Conservation (phyloP, 1,284 basidiomycete species). For the Pterulicium gracile region DNA sequence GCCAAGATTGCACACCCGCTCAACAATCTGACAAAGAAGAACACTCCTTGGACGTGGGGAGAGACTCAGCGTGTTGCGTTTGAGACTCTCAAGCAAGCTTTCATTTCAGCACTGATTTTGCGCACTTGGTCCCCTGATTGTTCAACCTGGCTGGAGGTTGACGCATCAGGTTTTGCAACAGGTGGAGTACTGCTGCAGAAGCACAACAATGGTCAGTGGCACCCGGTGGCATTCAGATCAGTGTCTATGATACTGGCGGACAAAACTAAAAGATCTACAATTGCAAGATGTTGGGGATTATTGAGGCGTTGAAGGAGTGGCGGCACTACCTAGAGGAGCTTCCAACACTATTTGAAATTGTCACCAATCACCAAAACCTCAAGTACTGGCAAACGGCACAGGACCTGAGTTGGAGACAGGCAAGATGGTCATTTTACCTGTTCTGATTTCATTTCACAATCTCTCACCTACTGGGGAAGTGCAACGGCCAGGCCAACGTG, state of each 20-base stretch:
- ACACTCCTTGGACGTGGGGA: conserved; percentile 11
- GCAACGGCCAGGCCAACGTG: too few relatives aligned
- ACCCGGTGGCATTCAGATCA: conserved; percentile 17
- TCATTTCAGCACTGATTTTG: conserved; percentile 11
- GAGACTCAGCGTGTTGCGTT: conserved; percentile 15
- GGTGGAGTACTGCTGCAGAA: conserved; percentile 9
- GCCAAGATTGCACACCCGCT: background rate
- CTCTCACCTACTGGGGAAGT: too few relatives aligned
- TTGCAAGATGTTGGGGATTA: conserved; percentile 17
- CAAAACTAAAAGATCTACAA: conserved; percentile 28
- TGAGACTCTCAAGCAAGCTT: conserved; percentile 13
- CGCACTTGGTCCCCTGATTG: conserved; percentile 10
- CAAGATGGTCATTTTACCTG: too few relatives aligned
- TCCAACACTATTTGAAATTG: conserved; percentile 13
- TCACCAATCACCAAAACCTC: conserved; percentile 20
- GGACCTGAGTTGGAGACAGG: conserved; percentile 17
- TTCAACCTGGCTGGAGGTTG: conserved; percentile 11
- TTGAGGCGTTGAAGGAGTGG: conserved; percentile 15
- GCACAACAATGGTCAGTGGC: conserved; percentile 6
- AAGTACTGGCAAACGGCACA: conserved; percentile 16
- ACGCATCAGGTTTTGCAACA: conserved; percentile 10
- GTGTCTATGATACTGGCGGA: conserved; percentile 20
- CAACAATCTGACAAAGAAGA: conserved; percentile 9
- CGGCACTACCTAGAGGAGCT: conserved; percentile 14
- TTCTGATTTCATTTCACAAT: too few relatives aligned